Evolutionary conservation across 2,329 filamentous ascomycete genomes (phyloP).

Genomic region (Ceratocystiopsis sp.): DNA sequence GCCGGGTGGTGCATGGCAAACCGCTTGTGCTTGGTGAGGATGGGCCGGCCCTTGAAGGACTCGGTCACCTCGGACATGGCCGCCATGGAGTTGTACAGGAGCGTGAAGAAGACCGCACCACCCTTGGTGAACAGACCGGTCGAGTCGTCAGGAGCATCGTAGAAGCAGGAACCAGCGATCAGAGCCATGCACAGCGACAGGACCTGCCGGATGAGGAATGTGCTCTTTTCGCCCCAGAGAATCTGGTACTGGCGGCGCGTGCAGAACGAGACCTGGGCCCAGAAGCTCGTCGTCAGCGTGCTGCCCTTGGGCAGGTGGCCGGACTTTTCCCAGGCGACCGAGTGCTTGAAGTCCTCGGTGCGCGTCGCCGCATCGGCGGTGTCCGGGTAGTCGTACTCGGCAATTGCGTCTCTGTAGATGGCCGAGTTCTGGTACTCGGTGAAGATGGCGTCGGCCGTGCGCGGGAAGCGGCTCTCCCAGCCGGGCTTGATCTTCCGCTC

Average conservation of each 20-base stretch:
- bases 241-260: conserved; percentile 66
- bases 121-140: conserved; percentile 42
- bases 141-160: conserved; percentile 44
- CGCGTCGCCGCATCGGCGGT: conserved; percentile 27
- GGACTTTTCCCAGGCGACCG: conserved; percentile 28
- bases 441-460: conserved; percentile 45
- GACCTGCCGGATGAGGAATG: conserved; percentile 62
- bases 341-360: conserved; percentile 38
- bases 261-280: conserved; percentile 50
- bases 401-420: conserved; percentile 31
- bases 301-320: conserved; percentile 30
- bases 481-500: conserved; percentile 55
- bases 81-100: conserved; percentile 41
- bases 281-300: conserved; percentile 38
- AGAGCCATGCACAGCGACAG: conserved; percentile 57
- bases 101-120: conserved; percentile 31
- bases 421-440: conserved; percentile 36
- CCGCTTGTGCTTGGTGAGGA: conserved; percentile 32
- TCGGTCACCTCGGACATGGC: conserved; percentile 57
- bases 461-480: conserved; percentile 43
- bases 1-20: conserved; percentile 36
- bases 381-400: conserved; percentile 41
- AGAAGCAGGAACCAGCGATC: conserved; percentile 67
- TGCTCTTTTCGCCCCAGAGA: conserved; percentile 55
- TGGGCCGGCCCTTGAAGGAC: conserved; percentile 43